Evolutionary conservation across 148 eudicot genomes (phyloP).

Genomic region (Camellia sinensis): DNA sequence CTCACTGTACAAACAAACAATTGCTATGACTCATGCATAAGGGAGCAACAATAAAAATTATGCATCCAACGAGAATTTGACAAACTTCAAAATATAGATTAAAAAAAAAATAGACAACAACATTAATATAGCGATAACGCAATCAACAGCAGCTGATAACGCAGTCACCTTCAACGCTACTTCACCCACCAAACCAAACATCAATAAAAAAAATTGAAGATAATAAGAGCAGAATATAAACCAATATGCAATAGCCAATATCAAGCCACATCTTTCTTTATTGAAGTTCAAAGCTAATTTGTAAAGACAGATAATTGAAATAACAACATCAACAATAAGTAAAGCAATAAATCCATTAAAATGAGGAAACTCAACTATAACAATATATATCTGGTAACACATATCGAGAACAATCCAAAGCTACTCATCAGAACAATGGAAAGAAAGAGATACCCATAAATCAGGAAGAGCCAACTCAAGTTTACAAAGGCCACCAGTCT

Average conservation of each 20-base stretch:
- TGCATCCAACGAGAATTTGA: too few species aligned
- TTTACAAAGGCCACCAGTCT: constrained; percentile 70
- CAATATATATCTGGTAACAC: neutral
- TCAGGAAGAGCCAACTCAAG: constrained; percentile 25
- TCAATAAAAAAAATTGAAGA: neutral
- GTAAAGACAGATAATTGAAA: neutral
- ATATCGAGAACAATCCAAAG: neutral
- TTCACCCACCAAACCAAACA: neutral
- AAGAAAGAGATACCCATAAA: neutral
- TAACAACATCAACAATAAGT: neutral
- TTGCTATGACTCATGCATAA: too few species aligned
- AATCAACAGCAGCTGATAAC: neutral
- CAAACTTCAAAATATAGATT: too few species aligned
- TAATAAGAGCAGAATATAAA: neutral
- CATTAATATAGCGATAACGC: neutral
- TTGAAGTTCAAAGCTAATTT: neutral
- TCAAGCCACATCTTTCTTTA: neutral
- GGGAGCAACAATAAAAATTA: too few species aligned
- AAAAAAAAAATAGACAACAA: too few species aligned
- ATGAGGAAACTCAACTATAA: neutral
- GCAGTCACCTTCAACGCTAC: neutral
- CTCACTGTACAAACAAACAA: too few species aligned
- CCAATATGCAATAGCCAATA: neutral
- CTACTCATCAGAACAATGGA: neutral
- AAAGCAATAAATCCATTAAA: neutral